Percentiles rank a stretch among this genome's conserved stretches.
These are phyloP conservation scores for Phyllosticta citribraziliensis DNA, from an alignment of 2,329 filamentous ascomycete genomes.

Conservation along the genomic window DNA sequence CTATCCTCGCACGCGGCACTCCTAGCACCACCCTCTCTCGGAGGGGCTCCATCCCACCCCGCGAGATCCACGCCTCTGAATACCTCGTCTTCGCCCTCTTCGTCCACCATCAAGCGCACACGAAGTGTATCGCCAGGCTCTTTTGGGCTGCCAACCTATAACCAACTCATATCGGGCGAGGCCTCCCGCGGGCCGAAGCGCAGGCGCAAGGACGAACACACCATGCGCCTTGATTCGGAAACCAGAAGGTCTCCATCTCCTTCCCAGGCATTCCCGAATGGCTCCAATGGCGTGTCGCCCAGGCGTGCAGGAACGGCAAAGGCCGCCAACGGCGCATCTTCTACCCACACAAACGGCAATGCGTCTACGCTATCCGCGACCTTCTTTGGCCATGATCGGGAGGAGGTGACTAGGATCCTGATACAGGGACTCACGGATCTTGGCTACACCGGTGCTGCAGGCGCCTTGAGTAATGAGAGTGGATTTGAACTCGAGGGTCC, in stretches of 20 bases:
- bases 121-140: slow-evolving; percentile 23
- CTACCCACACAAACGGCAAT: slow-evolving; percentile 31
- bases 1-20: slow-evolving; percentile 33
- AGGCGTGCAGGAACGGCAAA: slow-evolving; percentile 23
- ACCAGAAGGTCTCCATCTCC: slow-evolving; percentile 28
- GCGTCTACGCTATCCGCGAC: slow-evolving; percentile 27
- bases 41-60: slow-evolving; percentile 14
- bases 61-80: slow-evolving; percentile 14
- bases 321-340: slow-evolving; percentile 29
- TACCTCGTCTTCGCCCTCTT: slow-evolving; percentile 11
- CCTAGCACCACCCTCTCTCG: slow-evolving; percentile 23
- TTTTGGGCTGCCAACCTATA: slow-evolving; percentile 15
- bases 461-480: slow-evolving; percentile 67
- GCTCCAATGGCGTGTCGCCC: slow-evolving; percentile 27
- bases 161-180: slow-evolving; percentile 19
- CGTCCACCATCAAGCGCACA: slow-evolving; percentile 21
- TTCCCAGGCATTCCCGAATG: slow-evolving; percentile 28
- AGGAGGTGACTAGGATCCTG: slow-evolving; percentile 85
- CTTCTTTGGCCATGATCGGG: slow-evolving; percentile 80
- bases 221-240: slow-evolving; percentile 35
- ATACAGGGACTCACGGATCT: slow-evolving; percentile 86
- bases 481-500: slow-evolving; percentile 79
- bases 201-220: slow-evolving; percentile 31
- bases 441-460: slow-evolving; percentile 72
- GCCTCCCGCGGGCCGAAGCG: slow-evolving; percentile 32